Conservation (phyloP, 2,329 filamentous ascomycete species). For the Cladobotryum protrusum region DNA sequence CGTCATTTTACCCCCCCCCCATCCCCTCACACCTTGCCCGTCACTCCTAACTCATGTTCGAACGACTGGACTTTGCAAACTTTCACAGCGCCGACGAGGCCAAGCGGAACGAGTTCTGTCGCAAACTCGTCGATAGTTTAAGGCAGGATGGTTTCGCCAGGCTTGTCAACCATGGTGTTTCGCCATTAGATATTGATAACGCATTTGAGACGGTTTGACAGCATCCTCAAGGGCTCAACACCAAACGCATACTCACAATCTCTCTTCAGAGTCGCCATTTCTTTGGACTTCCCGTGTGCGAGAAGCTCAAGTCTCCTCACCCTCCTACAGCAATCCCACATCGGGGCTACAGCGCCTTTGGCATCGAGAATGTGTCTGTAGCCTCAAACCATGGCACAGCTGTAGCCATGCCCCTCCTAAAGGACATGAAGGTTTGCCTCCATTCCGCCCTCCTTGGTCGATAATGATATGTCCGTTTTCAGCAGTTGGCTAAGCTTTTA, state of each 20-base stretch:
- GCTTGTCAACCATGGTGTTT: slow-evolving; percentile 2
- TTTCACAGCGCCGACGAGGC: neutral
- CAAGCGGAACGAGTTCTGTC: slow-evolving; percentile 1
- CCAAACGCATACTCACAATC: neutral
- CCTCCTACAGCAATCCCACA: slow-evolving; percentile 8
- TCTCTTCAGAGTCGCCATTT: slow-evolving; percentile 4
- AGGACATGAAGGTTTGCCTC: slow-evolving; percentile 8
- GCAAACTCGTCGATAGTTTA: slow-evolving; percentile 1
- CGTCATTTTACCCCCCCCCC: no score
- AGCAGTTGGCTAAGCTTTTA: no score
- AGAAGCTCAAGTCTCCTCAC: slow-evolving; percentile 7
- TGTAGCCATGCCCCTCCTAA: slow-evolving; percentile 2
- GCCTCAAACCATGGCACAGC: slow-evolving; percentile 2
- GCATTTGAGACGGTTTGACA: slow-evolving; percentile 5
- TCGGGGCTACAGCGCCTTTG: slow-evolving; percentile 7
- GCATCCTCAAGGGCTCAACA: neutral
- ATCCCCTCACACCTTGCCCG: no score
- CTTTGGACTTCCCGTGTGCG: slow-evolving; percentile 3
- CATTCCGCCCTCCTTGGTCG: neutral
- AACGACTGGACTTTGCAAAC: neutral
- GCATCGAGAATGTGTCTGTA: slow-evolving; percentile 6
- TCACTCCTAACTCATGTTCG: neutral
- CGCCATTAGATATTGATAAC: neutral
- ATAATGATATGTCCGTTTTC: no score
- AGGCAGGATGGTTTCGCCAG: slow-evolving; percentile 4